Evolutionary conservation across 2,329 filamentous ascomycete genomes (phyloP), one percentile per base, ranked within the genome.

Genomic region (Aureobasidium sp.): DNA sequence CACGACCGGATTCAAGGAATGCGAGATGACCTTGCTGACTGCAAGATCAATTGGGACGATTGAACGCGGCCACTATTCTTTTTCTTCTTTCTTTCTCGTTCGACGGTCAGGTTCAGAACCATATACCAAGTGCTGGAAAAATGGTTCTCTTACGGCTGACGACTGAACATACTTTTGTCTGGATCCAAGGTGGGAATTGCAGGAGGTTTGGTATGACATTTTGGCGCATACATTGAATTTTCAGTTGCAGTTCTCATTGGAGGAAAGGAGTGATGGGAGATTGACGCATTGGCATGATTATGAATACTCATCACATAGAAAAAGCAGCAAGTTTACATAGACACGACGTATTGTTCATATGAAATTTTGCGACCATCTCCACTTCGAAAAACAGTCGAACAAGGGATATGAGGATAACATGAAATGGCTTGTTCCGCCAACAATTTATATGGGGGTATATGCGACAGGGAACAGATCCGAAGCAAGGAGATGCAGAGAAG

Each of bases 1-100:
- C 65, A 67, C 24, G 64, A 70, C 20, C 63, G 71, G 4, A 62
- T 71, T 5, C 63, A 65, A 29, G 53, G 62, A 20, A 69, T 70
- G 61, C 66, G 65, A 61, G 64, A 68, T 29, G 48, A 64, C 5
- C 50, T 67, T 41, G 65, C 68, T 44, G 59, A 60, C 9, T 72
- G 71, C 61, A 46, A 64, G 32, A 60, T 69, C 48, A 65, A 57
- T 39, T 71, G 69, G 67, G 43, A 61, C 13, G 64, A 65, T 7
- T 67, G 51, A 66, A 26, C 8, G 29, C 29, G 29, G 34, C 32
- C 6, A 6, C 55, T n/a, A 4, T 12, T 37, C 26, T 29, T 39
- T 17, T 29, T 37, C 13, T 32, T 26, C 27, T 51, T 36, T 39
- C 13, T 57, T 36, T 39, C 13, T 57, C 17, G 13, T 57, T 43